These are phyloP conservation scores for Rhodotorula graminis DNA, from an alignment of 768 basidiomycete genomes.

Conservation along the genomic window DNA sequence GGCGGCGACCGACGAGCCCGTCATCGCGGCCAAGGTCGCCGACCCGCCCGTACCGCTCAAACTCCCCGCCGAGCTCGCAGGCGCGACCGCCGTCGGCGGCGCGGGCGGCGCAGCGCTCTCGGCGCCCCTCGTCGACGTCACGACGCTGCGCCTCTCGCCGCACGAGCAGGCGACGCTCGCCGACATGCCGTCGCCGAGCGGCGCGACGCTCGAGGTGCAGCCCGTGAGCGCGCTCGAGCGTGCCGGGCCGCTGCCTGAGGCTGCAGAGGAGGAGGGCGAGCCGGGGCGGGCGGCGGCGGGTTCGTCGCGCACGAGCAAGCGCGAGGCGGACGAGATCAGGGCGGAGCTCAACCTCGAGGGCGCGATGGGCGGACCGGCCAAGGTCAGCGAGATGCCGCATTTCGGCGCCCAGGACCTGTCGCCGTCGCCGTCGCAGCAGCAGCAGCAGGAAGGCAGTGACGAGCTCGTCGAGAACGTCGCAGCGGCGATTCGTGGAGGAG, in stretches of 20 bases:
- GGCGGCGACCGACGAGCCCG: no score
- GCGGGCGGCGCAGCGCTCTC: constrained; percentile 26
- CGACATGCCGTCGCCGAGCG: no score
- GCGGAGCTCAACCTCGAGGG: neutral
- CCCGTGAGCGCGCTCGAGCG: neutral
- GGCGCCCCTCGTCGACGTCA: constrained; percentile 20
- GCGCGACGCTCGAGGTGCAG: neutral
- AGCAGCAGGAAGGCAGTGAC: neutral
- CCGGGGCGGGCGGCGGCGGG: neutral
- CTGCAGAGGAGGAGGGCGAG: neutral
- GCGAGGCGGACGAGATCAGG: neutral
- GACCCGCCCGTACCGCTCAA: neutral
- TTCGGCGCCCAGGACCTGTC: constrained; percentile 1
- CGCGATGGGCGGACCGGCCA: neutral
- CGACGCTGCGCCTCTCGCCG: constrained; percentile 2
- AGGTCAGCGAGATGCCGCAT: constrained; percentile 18
- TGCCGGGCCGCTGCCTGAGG: neutral
- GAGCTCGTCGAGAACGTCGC: constrained; percentile 10
- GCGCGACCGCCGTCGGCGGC: constrained; percentile 15
- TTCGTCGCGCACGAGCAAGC: neutral
- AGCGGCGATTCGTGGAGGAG: constrained; percentile 19
- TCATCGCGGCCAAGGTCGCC: neutral
- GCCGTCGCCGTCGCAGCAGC: neutral
- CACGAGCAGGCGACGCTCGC: neutral
- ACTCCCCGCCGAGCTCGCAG: neutral